These are phyloP conservation scores for Lactifluus echinatus DNA, from an alignment of 768 basidiomycete species.

Conservation along the genomic window DNA sequence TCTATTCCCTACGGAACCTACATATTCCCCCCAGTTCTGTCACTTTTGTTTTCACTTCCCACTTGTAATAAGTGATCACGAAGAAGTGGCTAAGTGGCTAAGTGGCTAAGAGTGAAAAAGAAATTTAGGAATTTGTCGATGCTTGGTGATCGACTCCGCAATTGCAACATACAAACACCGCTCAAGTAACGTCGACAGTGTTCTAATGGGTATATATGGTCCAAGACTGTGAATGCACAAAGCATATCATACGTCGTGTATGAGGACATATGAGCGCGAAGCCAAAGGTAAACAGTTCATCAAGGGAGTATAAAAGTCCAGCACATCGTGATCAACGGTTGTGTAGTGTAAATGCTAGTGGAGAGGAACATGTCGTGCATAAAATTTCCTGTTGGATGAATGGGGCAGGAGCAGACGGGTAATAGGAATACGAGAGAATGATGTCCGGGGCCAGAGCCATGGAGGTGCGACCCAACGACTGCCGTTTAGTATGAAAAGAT, in stretches of 20 bases:
- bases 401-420: background rate
- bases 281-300: background rate
- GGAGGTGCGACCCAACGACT: background rate
- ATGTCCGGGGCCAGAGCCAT: background rate
- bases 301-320: background rate
- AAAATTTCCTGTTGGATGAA: background rate
- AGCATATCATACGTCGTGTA: background rate
- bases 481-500: constrained; percentile 52
- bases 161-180: background rate
- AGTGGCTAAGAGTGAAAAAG: no score
- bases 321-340: background rate
- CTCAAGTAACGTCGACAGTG: background rate
- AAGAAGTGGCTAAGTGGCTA: no score
- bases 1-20: no score
- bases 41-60: no score
- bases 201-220: background rate
- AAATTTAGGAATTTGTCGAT: no score
- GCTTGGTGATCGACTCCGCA: background rate
- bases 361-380: background rate
- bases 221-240: background rate
- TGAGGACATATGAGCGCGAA: background rate
- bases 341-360: background rate
- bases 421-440: background rate
- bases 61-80: no score
- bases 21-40: no score